A percentile compares a stretch with the other conserved stretches of the same genome.
Evolutionary conservation across 129 eudicot genomes (phyloP).

Genomic region (Chrysanthemum makinoi): DNA sequence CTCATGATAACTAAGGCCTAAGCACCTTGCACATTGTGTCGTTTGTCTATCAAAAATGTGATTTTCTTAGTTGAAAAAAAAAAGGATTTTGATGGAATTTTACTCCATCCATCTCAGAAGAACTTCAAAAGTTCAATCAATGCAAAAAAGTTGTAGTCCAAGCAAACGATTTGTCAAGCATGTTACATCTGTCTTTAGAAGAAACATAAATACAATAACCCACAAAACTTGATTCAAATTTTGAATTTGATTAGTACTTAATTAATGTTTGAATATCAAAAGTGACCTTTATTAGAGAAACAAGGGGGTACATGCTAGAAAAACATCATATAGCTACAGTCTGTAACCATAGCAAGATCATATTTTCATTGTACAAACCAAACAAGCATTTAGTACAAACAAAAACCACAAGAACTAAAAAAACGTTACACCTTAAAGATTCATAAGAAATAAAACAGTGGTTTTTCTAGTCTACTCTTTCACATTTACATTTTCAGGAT

Average conservation of each 20-base stretch:
- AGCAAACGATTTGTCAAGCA: constrained; percentile 5
- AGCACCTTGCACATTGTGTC: too few relatives aligned
- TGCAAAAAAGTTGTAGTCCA: not conserved
- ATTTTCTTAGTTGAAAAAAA: not conserved
- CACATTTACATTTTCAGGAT: constrained; percentile 4
- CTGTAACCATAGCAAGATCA: constrained; percentile 22
- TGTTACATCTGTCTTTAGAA: not conserved
- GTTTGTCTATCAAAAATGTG: not conserved
- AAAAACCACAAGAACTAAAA: constrained; percentile 5
- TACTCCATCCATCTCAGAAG: constrained; percentile 3
- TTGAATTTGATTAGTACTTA: too few relatives aligned
- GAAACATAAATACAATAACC: not conserved
- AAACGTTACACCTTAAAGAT: constrained; percentile 11
- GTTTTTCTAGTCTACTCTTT: not conserved
- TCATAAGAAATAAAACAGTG: constrained; percentile 11
- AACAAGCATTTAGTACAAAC: constrained; percentile 25
- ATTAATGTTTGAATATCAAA: not conserved
- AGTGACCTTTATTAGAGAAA: constrained; percentile 14
- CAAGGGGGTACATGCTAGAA: constrained; percentile 1
- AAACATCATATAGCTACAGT: constrained; percentile 22
- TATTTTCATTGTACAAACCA: constrained; percentile 27
- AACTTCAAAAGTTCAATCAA: too few relatives aligned
- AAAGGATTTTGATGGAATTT: not conserved
- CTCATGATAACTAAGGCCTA: not conserved
- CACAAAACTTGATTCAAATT: too few relatives aligned